phyloP scores from a whole-genome alignment of 1,284 basidiomycete genomes.

The Puccinia triticina region DNA sequence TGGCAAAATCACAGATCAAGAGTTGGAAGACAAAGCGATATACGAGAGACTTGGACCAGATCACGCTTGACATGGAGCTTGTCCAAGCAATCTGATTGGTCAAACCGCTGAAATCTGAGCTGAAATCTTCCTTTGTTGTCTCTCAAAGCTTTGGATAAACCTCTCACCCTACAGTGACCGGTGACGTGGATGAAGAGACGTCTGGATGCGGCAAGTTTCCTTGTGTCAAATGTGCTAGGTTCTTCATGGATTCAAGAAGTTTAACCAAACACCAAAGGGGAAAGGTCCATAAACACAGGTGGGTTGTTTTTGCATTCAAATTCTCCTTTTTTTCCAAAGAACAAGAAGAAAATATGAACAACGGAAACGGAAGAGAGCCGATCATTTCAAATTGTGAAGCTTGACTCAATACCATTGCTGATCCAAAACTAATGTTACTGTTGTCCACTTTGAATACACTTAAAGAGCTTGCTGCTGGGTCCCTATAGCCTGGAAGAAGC shows the following conservation, averaged over 20 bases:
- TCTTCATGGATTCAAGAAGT: conserved; percentile 37
- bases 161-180: conserved; percentile 44
- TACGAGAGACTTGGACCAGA: conserved; percentile 45
- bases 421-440: not conserved
- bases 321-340: not conserved
- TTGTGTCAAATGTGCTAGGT: conserved; percentile 46
- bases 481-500: conserved; percentile 50
- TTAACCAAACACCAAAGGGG: conserved; percentile 25
- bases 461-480: conserved; percentile 40
- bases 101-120: not conserved
- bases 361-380: not conserved
- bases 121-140: not conserved
- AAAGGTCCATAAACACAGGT: conserved; percentile 51
- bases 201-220: conserved; percentile 33
- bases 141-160: conserved; percentile 34
- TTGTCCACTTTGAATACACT: conserved; percentile 10
- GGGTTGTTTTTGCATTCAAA: not conserved
- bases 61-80: conserved; percentile 22
- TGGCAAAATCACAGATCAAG: conserved; percentile 46
- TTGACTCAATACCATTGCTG: not conserved
- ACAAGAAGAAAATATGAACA: too few species aligned
- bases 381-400: not conserved
- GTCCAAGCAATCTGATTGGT: conserved; percentile 34
- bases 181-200: conserved; percentile 43
- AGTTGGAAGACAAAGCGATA: conserved; percentile 38